Percentiles rank a stretch among this genome's conserved stretches.
Evolutionary conservation across 768 basidiomycete genomes (phyloP).

Genomic region (Leccinum rimulosum): DNA sequence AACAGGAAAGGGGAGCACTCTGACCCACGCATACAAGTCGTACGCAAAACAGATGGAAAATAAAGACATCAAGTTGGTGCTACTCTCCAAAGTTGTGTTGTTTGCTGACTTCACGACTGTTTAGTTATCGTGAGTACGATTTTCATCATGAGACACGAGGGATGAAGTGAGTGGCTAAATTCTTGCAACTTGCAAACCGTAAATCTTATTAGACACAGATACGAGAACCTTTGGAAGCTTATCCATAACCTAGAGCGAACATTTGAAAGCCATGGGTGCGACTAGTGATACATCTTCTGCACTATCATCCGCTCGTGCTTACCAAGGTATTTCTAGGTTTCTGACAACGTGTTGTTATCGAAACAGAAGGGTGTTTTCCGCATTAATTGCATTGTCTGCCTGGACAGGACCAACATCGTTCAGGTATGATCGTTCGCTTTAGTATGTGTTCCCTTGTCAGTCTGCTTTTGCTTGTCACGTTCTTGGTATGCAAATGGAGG

Average conservation of each 20-base stretch:
- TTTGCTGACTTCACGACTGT: conserved; percentile 1
- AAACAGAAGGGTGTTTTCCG: conserved; percentile 86
- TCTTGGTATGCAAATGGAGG: conserved; percentile 70
- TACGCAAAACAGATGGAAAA: conserved; percentile 55
- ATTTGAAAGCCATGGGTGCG: conserved; percentile 80
- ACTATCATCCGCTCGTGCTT: neutral
- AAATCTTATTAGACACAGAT: conserved; percentile 41
- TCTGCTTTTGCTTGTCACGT: conserved; percentile 90
- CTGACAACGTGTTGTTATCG: conserved; percentile 64
- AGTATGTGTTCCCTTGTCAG: conserved; percentile 35
- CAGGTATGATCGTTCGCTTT: conserved; percentile 48
- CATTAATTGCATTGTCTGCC: conserved; percentile 92
- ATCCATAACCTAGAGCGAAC: conserved; percentile 65
- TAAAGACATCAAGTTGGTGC: conserved; percentile 57
- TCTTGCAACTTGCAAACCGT: neutral
- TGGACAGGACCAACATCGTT: conserved; percentile 94
- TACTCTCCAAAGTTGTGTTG: neutral
- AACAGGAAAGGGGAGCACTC: conserved; percentile 78
- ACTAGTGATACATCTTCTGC: neutral
- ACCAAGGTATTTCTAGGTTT: conserved; percentile 78
- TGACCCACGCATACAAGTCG: conserved; percentile 77
- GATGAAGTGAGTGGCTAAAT: conserved; percentile 70
- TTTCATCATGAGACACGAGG: conserved; percentile 93
- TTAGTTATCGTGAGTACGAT: conserved; percentile 81
- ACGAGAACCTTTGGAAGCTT: conserved; percentile 86